These are phyloP conservation scores for Apiospora marii DNA, from an alignment of 2,329 filamentous ascomycete species.

Conservation along the genomic window DNA sequence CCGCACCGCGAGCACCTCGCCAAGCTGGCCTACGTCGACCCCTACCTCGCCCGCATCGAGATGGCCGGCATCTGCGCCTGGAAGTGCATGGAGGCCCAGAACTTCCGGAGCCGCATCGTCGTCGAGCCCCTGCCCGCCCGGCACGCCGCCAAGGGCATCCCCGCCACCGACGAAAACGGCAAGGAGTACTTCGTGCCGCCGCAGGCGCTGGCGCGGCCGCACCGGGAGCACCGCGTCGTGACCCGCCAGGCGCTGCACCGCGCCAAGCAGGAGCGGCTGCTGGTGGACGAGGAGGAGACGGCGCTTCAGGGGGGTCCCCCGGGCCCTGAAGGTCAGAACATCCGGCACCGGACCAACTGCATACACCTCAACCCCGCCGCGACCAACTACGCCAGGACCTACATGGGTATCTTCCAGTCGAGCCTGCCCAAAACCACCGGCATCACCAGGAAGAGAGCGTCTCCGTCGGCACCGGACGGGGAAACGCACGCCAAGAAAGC, in stretches of 20 bases:
- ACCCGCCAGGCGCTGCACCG: not conserved
- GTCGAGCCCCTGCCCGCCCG: not conserved
- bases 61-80: constrained; percentile 24
- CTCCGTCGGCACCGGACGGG: not conserved
- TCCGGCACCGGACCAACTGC: not conserved
- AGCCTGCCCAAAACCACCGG: not conserved
- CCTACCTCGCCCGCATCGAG: constrained; percentile 8
- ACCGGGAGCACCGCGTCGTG: not conserved
- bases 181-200: not conserved
- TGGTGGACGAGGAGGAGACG: not conserved
- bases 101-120: not conserved
- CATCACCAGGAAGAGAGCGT: not conserved
- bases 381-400: not conserved
- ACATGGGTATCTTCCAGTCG: not conserved
- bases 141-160: not conserved
- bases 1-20: not conserved
- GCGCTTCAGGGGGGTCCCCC: not conserved
- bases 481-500: not conserved
- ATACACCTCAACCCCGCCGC: not conserved
- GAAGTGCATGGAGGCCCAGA: not conserved
- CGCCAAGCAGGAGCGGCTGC: not conserved
- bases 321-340: not conserved
- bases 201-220: not conserved
- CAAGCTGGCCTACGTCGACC: not conserved
- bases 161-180: not conserved